Conservation (phyloP, 2,329 filamentous ascomycete genomes). For the Cytospora chrysosperma region DNA sequence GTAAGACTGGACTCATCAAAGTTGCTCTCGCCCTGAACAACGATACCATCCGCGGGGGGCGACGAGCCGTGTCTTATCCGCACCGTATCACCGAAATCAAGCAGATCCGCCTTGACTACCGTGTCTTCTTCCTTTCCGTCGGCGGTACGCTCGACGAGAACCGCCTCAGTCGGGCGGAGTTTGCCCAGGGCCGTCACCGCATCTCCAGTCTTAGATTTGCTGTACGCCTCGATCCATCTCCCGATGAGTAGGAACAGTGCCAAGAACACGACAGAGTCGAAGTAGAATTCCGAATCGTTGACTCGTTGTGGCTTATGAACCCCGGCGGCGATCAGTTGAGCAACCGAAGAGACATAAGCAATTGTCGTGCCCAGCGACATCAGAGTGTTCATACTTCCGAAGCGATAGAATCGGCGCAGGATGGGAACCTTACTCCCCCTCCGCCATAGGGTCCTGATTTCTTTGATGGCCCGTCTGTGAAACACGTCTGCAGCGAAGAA, state of each 20-base stretch:
- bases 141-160: conserved; percentile 57
- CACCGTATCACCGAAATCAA: conserved; percentile 74
- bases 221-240: conserved; percentile 81
- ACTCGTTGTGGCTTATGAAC: conserved; percentile 39
- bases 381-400: conserved; percentile 94
- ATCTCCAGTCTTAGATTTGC: conserved; percentile 85
- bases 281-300: conserved; percentile 66
- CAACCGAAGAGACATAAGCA: conserved; percentile 80
- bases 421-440: conserved; percentile 71
- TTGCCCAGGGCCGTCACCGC: conserved; percentile 78
- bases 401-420: conserved; percentile 78
- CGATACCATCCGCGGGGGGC: conserved; percentile 76
- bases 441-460: conserved; percentile 75
- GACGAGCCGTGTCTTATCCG: conserved; percentile 76
- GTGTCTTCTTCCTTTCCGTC: conserved; percentile 39
- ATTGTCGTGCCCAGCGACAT: conserved; percentile 87
- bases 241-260: conserved; percentile 81
- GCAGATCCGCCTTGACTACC: conserved; percentile 59
- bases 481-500: conserved; percentile 85
- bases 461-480: conserved; percentile 75
- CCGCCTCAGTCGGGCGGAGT: conserved; percentile 73
- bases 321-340: conserved; percentile 68
- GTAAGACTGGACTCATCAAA: conserved; percentile 94
- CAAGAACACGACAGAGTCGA: conserved; percentile 89
- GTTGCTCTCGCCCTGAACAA: conserved; percentile 61